Percentiles rank a stretch among this genome's conserved stretches.
These are phyloP conservation scores for Lathyrus aphaca DNA, from an alignment of 306 rosid genomes.

Conservation along the genomic window DNA sequence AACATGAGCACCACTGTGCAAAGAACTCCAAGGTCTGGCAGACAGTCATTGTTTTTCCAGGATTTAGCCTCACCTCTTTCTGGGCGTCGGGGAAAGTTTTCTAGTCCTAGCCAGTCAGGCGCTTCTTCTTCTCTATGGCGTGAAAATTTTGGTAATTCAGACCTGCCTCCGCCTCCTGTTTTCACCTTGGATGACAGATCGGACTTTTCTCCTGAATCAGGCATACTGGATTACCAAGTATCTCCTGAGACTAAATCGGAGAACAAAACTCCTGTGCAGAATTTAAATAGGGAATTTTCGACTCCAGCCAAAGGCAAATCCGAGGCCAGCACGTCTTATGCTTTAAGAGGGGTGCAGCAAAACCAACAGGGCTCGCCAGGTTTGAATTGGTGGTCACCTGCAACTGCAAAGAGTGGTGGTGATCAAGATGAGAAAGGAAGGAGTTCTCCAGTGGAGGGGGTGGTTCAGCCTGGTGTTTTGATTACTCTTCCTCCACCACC, in stretches of 20 bases:
- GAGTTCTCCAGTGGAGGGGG: constrained; percentile 94
- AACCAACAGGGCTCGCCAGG: constrained; percentile 65
- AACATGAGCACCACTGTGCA: constrained; percentile 67
- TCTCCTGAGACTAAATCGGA: constrained; percentile 85
- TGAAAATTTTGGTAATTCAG: constrained; percentile 68
- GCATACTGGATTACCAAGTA: constrained; percentile 78
- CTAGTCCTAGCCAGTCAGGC: constrained; percentile 87
- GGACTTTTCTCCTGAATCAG: constrained; percentile 90
- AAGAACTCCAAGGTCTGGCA: constrained; percentile 79
- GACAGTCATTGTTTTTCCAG: constrained; percentile 86
- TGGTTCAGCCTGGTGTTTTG: constrained; percentile 87
- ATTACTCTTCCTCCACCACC: constrained; percentile 85
- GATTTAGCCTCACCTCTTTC: constrained; percentile 93
- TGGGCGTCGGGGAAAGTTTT: constrained; percentile 68
- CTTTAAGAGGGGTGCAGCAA: constrained; percentile 65
- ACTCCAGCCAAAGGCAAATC: constrained; percentile 64
- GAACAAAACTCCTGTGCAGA: constrained; percentile 59
- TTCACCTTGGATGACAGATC: constrained; percentile 91
- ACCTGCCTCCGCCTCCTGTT: constrained; percentile 96
- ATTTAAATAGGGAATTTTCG: constrained; percentile 59
- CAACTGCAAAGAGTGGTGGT: constrained; percentile 70
- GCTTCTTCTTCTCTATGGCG: constrained; percentile 86
- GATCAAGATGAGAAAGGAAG: constrained; percentile 85
- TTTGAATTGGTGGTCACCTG: constrained; percentile 80
- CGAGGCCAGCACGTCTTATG: constrained; percentile 80